Conservation (phyloP, 208 protist genomes). For the Endotrypanum monterogeii region DNA sequence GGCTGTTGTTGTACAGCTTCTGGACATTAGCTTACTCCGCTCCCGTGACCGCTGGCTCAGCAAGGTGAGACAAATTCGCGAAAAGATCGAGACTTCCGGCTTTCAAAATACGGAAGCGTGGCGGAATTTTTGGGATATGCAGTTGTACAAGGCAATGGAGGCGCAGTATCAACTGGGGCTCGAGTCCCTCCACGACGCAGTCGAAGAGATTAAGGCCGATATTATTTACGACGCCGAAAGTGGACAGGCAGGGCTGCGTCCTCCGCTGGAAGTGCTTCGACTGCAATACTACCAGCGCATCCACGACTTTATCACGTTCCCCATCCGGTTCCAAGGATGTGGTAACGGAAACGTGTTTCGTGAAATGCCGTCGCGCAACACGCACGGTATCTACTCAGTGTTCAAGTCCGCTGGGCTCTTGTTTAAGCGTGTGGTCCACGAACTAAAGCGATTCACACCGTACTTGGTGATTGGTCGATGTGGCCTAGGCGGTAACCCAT, state of each 20-base stretch:
- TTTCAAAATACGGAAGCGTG: constrained; percentile 94
- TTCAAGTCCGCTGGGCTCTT: constrained; percentile 92
- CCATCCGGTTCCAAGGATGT: constrained; percentile 91
- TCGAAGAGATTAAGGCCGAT: constrained; percentile 92
- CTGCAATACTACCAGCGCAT: constrained; percentile 95
- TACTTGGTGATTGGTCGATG: constrained; percentile 92
- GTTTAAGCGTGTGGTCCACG: constrained; percentile 87
- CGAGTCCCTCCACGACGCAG: constrained; percentile 91
- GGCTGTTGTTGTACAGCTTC: constrained; percentile 84
- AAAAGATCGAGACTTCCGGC: constrained; percentile 84
- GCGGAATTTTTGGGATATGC: constrained; percentile 97
- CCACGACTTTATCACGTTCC: constrained; percentile 95
- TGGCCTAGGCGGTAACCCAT: constrained; percentile 65
- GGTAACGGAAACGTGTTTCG: constrained; percentile 62
- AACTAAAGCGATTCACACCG: constrained; percentile 88
- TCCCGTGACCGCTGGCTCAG: constrained; percentile 93
- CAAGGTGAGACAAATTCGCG: constrained; percentile 84
- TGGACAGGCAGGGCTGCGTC: constrained; percentile 80
- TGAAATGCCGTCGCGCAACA: constrained; percentile 91
- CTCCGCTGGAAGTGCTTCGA: constrained; percentile 91
- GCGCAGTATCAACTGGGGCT: constrained; percentile 94
- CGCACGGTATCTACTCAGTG: constrained; percentile 86
- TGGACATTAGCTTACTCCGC: constrained; percentile 92
- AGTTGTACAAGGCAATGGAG: constrained; percentile 98
- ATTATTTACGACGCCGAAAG: constrained; percentile 89